These are phyloP conservation scores for Coemansia sp. DNA, from an alignment of 192 early-diverging fungal species.

Conservation along the genomic window DNA sequence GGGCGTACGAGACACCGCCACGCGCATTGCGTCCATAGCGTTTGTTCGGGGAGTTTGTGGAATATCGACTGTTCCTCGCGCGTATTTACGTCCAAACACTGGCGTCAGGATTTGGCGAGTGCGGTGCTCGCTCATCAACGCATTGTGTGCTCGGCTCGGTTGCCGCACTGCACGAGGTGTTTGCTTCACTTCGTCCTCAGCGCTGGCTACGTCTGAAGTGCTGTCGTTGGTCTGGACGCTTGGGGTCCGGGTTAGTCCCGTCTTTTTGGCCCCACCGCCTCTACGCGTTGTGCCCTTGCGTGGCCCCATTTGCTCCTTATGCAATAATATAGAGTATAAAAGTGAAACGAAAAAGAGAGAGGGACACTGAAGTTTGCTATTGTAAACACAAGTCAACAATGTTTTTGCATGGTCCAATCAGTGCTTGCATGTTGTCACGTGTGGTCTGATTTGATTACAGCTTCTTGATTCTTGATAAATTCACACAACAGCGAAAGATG, in stretches of 20 bases:
- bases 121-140: not conserved
- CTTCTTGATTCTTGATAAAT: not conserved
- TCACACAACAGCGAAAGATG: not conserved
- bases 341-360: not conserved
- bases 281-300: conserved; percentile 13
- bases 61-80: conserved; percentile 25
- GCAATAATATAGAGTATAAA: not conserved
- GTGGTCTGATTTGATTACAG: not conserved
- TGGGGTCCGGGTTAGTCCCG: not conserved
- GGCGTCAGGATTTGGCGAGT: conserved; percentile 35
- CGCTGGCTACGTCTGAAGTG: not conserved
- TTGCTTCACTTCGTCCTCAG: not conserved
- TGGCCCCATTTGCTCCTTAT: conserved; percentile 9
- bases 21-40: conserved; percentile 17
- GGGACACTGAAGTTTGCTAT: not conserved
- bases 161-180: conserved; percentile 3
- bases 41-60: too few relatives aligned
- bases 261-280: not conserved
- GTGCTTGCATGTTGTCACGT: not conserved
- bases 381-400: conserved; percentile 2
- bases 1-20: conserved; percentile 45
- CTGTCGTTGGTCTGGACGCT: not conserved
- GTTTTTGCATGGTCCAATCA: not conserved
- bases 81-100: conserved; percentile 39
- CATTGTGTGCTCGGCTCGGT: not conserved